Base-by-base conservation (phyloP, 139 green algal species). In the Deuterostichococcus epilithicus region DNA sequence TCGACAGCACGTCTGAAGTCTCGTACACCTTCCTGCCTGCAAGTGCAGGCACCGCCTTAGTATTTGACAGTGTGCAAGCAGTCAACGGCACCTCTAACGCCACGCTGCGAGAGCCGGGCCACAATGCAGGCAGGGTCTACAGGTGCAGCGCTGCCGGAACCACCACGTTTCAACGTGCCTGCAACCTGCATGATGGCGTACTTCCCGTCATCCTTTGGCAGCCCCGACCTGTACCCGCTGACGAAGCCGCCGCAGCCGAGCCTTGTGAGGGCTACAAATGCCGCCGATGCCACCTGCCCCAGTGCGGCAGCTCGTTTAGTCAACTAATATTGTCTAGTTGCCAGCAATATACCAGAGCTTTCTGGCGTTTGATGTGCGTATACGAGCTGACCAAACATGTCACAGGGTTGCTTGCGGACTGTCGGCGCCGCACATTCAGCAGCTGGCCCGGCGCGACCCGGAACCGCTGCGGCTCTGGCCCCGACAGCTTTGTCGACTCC, bases 221-320 rank as follows among this genome's bases (percentile, higher is more conserved):
- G 58, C 15, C 20, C 35, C 0, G 68, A 44, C 26, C 68, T 75
- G 80, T 94, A 94, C 2, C 89, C 90, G 35, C 76, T 52, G 28
- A 36, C 59, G 25, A 93, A 85, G 1, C 45, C 83, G 36, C 90
- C 90, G 25, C 72, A 82, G 38, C 90, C 90, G 22, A 88, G 37
- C 18, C 90, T 13, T 20, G 52, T 63, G 3, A 63, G 52, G 3
- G 52, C 52, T 3, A 28, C 3, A 28, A 63, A 63, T n/a, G 52
- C 52, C 28, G 52, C 10, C 52, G 52, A 63, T 28, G 52, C 52
- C 52, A 63, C 52, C 52, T 63, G 52, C 42, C 13, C 42, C 8
- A 13, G 42, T 52, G 42, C 42, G 8, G 42, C 42, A 52, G 13
- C 42, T 52, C n/a, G n/a, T n/a, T n/a, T n/a, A n/a, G n/a, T n/a